Base-by-base conservation (phyloP, 1,139 yeast species). In the Geotrichum klebahnii region DNA sequence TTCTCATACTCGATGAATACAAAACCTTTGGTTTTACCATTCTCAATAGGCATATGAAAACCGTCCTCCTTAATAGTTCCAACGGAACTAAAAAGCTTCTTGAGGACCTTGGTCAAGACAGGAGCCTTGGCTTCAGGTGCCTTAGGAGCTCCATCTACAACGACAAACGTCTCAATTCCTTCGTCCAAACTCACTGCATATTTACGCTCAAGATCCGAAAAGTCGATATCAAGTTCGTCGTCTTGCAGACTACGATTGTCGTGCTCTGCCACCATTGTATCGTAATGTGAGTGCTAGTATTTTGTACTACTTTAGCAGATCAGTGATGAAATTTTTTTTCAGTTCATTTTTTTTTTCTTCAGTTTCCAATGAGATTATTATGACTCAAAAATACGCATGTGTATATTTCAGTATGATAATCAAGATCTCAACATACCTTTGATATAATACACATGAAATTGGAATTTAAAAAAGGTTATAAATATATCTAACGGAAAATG, bases 91-190 rank as follows among this genome's bases (percentile, higher is more conserved):
- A 92, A 84, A 53, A 87, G 76, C 72, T 90, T 92, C 62, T 78
- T 80, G 63, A 94, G 77, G 49, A 94, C 97, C 67, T 87, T 90
- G 61, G 82, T 78, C 65, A 94, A 79, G 50, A 86, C 82, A 44
- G 89, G 86, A 39, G 82, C 87, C 71, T 94, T 94, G 51, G 88
- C 69, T 65, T 84, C 95, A 51, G 97, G 96, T 22, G 96, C 95
- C 57, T 88, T 75, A 58, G 99, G 99, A 5, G 96, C 92, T 44
- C 98, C 98, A 67, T 89, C 97, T 48, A 89, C 84, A 24, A 92
- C 87, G 53, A 92, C 81, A 65, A 81, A 90, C 63, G 79, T 80
- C 64, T 88, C 96, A 53, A 87, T 76, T 36, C 83, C 81, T 57
- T 77, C 72, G 56, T 80, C 81, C 39, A 73, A 73, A 52, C 78